Percentiles rank a stretch among this genome's conserved stretches.
phyloP scores from a whole-genome alignment of 2,329 filamentous ascomycete species.

The Aspergillus fischeri region DNA sequence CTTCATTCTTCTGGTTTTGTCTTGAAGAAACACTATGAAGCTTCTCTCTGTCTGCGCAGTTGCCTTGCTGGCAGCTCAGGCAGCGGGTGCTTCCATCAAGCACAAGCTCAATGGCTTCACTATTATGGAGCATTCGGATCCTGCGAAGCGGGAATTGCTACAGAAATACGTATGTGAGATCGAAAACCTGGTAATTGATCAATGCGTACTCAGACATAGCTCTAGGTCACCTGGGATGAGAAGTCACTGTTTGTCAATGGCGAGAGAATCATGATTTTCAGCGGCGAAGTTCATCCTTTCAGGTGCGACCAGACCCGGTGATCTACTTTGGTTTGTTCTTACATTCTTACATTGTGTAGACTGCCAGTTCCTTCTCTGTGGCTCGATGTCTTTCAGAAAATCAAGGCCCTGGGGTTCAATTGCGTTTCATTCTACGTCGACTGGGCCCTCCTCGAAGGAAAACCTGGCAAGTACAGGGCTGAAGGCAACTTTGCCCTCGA shows the following conservation, averaged over 20 bases:
- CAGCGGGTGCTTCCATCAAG: conserved; percentile 46
- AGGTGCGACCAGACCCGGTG: conserved; percentile 31
- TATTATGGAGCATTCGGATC: conserved; percentile 34
- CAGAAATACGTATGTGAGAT: conserved; percentile 51
- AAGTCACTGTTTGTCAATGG: conserved; percentile 67
- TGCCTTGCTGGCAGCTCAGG: conserved; percentile 42
- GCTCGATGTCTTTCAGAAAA: conserved; percentile 75
- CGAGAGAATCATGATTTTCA: conserved; percentile 67
- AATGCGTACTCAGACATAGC: background rate
- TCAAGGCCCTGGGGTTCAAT: conserved; percentile 76
- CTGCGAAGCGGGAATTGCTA: conserved; percentile 45
- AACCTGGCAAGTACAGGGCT: conserved; percentile 63
- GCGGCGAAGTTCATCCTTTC: conserved; percentile 70
- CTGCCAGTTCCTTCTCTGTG: conserved; percentile 60
- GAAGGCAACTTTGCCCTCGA: conserved; percentile 69
- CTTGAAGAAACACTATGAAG: conserved; percentile 31
- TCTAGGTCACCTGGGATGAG: conserved; percentile 65
- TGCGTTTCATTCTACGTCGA: conserved; percentile 74
- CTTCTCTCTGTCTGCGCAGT: conserved; percentile 29
- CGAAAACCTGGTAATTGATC: background rate
- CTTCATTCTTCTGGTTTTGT: background rate
- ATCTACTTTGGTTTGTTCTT: background rate
- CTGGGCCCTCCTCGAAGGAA: conserved; percentile 74
- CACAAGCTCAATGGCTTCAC: conserved; percentile 49
- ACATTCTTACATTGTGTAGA: conserved; percentile 27